Conservation (phyloP, 2,329 filamentous ascomycete species). For the Sporothrix pallida region DNA sequence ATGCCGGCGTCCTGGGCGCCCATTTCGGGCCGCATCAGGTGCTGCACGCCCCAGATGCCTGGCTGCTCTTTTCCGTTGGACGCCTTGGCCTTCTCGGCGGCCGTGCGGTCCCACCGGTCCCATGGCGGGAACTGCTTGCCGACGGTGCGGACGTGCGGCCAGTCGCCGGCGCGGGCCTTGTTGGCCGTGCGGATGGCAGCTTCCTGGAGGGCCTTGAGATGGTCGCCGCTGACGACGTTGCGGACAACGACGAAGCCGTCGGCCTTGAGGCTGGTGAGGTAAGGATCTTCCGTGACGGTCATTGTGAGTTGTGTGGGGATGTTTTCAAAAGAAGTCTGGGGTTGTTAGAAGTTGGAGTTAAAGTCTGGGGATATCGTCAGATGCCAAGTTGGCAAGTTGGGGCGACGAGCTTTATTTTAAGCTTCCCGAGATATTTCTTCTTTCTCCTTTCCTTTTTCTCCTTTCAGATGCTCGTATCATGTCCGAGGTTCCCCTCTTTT, state of each 20-base stretch:
- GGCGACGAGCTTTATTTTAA: background rate
- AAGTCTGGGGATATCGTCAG: background rate
- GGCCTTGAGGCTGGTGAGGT: conserved; percentile 62
- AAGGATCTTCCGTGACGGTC: conserved; percentile 36
- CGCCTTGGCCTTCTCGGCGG: conserved; percentile 46
- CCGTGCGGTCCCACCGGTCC: conserved; percentile 58
- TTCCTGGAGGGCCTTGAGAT: conserved; percentile 64
- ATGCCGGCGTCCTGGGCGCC: conserved; percentile 56
- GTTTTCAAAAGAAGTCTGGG: background rate
- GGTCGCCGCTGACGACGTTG: conserved; percentile 59
- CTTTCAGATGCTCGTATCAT: background rate
- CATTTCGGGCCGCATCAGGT: conserved; percentile 77
- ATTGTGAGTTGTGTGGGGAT: background rate
- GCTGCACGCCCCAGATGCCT: conserved; percentile 90
- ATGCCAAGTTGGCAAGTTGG: background rate
- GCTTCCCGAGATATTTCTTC: background rate
- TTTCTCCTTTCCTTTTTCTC: background rate
- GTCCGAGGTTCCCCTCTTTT: conserved; percentile 18
- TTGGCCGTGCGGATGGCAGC: conserved; percentile 64
- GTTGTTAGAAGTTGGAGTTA: background rate
- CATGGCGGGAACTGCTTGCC: conserved; percentile 93
- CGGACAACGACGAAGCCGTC: conserved; percentile 80
- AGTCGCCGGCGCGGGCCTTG: conserved; percentile 70
- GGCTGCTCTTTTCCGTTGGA: conserved; percentile 46
- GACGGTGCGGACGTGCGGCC: conserved; percentile 82